phyloP scores from a whole-genome alignment of 1,284 basidiomycete genomes.

The Tylopilus orsonianus region DNA sequence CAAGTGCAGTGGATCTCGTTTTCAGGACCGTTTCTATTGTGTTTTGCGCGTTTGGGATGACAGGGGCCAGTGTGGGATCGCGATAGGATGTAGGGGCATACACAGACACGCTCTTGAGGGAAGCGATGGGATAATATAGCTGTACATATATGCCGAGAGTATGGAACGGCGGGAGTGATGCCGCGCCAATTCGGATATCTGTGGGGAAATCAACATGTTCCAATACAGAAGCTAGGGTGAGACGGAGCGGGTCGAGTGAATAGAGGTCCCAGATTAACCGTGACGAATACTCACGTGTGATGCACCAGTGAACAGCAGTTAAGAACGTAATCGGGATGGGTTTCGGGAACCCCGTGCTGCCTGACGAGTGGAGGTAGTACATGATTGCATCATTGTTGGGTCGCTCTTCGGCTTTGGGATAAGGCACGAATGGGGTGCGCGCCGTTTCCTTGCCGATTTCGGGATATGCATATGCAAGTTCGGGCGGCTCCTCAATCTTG shows the following conservation, averaged over 20 bases:
- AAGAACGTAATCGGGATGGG: conserved; percentile 24
- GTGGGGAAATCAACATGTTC: conserved; percentile 8
- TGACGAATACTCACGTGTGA: conserved; percentile 13
- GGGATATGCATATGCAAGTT: conserved; percentile 33
- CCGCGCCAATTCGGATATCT: conserved; percentile 3
- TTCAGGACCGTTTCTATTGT: conserved; percentile 12
- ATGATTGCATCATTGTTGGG: conserved; percentile 3
- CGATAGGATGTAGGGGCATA: too few species aligned
- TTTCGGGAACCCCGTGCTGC: conserved; percentile 33
- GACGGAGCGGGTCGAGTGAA: neutral
- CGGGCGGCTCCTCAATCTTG: conserved; percentile 34
- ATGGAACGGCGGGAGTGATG: conserved; percentile 24
- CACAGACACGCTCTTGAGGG: conserved; percentile 17
- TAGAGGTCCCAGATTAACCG: neutral
- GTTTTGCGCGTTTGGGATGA: conserved; percentile 23
- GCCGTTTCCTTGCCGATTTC: conserved; percentile 26
- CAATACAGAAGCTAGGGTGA: conserved; percentile 9
- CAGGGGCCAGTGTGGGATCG: too few species aligned
- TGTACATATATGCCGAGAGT: conserved; percentile 17
- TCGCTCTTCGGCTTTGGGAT: conserved; percentile 18
- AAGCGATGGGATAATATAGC: conserved; percentile 12
- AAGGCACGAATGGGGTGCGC: conserved; percentile 25
- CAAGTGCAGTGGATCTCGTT: conserved; percentile 12
- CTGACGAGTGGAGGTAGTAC: conserved; percentile 29
- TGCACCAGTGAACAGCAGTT: conserved; percentile 17